phyloP scores from a whole-genome alignment of 2,329 filamentous ascomycete species.

The Coniella vitis region DNA sequence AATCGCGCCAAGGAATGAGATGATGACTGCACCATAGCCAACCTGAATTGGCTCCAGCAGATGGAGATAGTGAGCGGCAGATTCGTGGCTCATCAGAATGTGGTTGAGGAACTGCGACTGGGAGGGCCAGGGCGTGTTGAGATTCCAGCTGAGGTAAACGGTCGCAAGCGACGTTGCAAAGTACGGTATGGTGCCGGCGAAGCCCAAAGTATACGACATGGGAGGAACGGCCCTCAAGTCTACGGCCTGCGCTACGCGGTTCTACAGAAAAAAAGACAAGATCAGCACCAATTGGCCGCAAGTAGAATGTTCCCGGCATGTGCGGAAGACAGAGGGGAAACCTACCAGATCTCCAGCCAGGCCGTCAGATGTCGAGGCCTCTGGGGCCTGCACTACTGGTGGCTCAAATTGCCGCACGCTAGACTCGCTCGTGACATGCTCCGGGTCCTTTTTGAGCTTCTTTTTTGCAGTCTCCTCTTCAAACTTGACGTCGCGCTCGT shows the following conservation, averaged over 20 bases:
- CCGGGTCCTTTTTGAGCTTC: constrained; percentile 53
- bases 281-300: too few species aligned
- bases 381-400: constrained; percentile 8
- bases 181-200: constrained; percentile 79
- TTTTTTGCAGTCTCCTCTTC: constrained; percentile 49
- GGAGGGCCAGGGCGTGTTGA: constrained; percentile 58
- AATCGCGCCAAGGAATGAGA: constrained; percentile 88
- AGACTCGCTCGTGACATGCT: constrained; percentile 54
- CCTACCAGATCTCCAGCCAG: constrained; percentile 51
- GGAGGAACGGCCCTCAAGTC: constrained; percentile 57
- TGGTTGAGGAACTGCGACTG: constrained; percentile 59
- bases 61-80: constrained; percentile 64
- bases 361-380: constrained; percentile 26
- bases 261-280: constrained; percentile 31
- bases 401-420: constrained; percentile 42
- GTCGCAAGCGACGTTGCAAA: constrained; percentile 77
- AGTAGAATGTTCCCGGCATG: not conserved
- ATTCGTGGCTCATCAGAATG: constrained; percentile 60
- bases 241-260: constrained; percentile 63
- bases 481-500: constrained; percentile 43
- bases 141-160: constrained; percentile 73
- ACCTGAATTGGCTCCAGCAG: constrained; percentile 82
- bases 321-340: too few species aligned
- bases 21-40: constrained; percentile 85
- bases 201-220: constrained; percentile 60